Evolutionary conservation across 2,329 filamentous ascomycete genomes (phyloP).

Genomic region (Clarireedia sp.): DNA sequence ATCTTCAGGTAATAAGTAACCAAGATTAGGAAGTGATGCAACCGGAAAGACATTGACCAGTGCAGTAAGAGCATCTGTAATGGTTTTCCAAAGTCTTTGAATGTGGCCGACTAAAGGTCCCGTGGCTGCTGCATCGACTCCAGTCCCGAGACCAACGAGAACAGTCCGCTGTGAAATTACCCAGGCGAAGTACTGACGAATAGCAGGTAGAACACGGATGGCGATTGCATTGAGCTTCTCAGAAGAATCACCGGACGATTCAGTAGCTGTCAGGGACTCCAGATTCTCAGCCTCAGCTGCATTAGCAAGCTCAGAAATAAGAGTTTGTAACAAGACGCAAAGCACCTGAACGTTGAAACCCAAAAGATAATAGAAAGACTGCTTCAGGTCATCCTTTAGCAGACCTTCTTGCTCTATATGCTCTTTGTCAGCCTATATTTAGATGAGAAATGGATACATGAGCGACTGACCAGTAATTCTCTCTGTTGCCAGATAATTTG

Average conservation of each 20-base stretch:
- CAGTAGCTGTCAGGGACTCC: constrained; percentile 34
- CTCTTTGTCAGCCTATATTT: too few species aligned
- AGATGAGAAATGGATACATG: too few species aligned
- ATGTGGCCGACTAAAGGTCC: constrained; percentile 47
- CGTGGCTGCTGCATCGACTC: constrained; percentile 22
- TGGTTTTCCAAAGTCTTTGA: constrained; percentile 56
- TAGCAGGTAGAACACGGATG: constrained; percentile 53
- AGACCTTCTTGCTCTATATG: constrained; percentile 32
- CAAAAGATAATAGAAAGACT: constrained; percentile 57
- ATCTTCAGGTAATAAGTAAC: constrained; percentile 62
- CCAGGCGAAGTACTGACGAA: constrained; percentile 64
- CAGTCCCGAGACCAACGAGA: constrained; percentile 32
- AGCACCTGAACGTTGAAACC: constrained; percentile 74
- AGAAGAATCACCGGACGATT: constrained; percentile 30
- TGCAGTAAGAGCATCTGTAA: constrained; percentile 53
- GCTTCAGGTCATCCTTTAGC: constrained; percentile 16
- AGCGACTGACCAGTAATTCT: constrained; percentile 46
- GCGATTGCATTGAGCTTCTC: constrained; percentile 50
- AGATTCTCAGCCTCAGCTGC: constrained; percentile 31
- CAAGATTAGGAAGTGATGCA: constrained; percentile 44
- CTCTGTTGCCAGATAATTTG: constrained; percentile 63
- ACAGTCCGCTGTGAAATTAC: constrained; percentile 47
- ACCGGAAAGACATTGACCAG: constrained; percentile 52
- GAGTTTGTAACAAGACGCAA: constrained; percentile 59
- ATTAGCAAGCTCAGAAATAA: constrained; percentile 62